phyloP scores from a whole-genome alignment of 129 eudicot genomes.

The Pittosporum tobira region DNA sequence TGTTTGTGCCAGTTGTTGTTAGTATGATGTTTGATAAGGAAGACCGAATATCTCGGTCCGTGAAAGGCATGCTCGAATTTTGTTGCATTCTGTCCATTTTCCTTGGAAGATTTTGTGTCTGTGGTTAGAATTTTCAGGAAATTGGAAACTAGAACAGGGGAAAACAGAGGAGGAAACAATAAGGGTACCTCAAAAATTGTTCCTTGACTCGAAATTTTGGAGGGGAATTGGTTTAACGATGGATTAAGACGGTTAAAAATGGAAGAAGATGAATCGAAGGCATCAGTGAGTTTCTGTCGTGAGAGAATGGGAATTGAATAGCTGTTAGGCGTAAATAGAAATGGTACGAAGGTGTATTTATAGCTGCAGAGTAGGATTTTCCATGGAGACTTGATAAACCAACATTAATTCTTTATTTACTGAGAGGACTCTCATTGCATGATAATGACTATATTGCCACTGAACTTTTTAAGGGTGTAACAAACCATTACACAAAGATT shows the following conservation, averaged over 20 bases:
- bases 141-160: constrained; percentile 15
- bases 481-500: background rate
- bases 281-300: constrained; percentile 12
- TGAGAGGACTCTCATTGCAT: no score
- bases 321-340: background rate
- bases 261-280: background rate
- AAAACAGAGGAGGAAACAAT: constrained; percentile 34
- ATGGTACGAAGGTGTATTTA: constrained; percentile 27
- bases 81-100: constrained; percentile 38
- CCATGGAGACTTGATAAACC: background rate
- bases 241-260: background rate
- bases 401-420: background rate
- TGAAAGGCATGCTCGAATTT: constrained; percentile 17
- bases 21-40: constrained; percentile 69
- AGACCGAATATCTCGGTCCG: constrained; percentile 24
- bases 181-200: constrained; percentile 34
- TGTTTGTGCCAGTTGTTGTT: constrained; percentile 49
- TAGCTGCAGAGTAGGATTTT: constrained; percentile 29
- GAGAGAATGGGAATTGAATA: constrained; percentile 20
- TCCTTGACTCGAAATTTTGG: no score
- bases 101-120: no score
- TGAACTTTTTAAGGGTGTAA: no score
- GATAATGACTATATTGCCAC: background rate
- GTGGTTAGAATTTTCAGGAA: constrained; percentile 6
- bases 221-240: no score